These are phyloP conservation scores for Phytopythium montanum DNA, from an alignment of 352 stramenopile genomes.

Conservation along the genomic window DNA sequence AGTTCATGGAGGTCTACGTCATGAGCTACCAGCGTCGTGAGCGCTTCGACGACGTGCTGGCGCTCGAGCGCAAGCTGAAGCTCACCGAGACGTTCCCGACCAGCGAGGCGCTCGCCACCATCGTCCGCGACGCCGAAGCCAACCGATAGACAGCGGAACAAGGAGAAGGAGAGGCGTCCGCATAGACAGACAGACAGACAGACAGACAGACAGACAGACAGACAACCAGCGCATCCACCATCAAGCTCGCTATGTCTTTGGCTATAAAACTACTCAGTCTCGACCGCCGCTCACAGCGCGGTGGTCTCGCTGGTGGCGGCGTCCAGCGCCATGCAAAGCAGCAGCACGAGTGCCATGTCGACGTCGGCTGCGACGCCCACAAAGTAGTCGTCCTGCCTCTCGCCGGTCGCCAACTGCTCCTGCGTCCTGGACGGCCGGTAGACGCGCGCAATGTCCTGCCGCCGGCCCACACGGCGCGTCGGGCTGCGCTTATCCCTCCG, in stretches of 20 bases:
- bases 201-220: not conserved
- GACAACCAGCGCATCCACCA: not conserved
- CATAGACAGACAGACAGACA: not conserved
- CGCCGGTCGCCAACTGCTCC: not conserved
- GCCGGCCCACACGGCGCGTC: constrained; percentile 19
- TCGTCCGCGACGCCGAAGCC: constrained; percentile 22
- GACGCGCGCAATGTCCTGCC: constrained; percentile 8
- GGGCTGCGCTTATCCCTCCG: constrained; percentile 14
- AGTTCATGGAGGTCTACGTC: constrained; percentile 31
- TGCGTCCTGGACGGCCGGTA: constrained; percentile 14
- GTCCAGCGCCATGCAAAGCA: constrained; percentile 40
- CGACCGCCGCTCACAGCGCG: constrained; percentile 6
- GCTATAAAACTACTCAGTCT: not conserved
- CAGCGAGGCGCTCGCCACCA: constrained; percentile 30
- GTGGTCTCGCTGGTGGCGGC: constrained; percentile 18
- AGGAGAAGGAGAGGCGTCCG: not conserved
- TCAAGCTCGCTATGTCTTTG: too few species aligned
- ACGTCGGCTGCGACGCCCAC: constrained; percentile 29
- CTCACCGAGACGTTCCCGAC: constrained; percentile 26
- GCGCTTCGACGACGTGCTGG: constrained; percentile 25
- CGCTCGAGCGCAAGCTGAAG: constrained; percentile 15
- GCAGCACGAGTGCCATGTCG: constrained; percentile 39
- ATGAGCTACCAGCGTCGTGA: constrained; percentile 38
- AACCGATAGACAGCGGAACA: constrained; percentile 12
- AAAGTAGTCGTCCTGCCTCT: constrained; percentile 26